Base-by-base conservation (phyloP, 1,139 yeast species). In the Blastobotrys malaysiensis region DNA sequence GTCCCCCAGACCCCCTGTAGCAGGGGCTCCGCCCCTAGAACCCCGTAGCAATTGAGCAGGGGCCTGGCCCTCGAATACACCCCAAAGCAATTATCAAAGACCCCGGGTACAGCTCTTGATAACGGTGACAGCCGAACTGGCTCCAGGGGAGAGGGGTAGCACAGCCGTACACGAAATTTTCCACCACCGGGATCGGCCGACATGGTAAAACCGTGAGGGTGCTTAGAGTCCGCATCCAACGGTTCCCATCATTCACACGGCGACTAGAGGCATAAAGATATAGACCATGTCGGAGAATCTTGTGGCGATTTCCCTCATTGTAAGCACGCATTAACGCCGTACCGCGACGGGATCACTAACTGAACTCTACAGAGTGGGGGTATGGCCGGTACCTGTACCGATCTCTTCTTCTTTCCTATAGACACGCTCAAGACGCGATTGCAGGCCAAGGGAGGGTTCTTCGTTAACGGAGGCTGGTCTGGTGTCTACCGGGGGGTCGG, bases 361-460 rank as follows among this genome's bases (percentile, higher is more conserved):
- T 19, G n/a, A n/a, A n/a, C 59, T 49, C 55, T 57, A 9, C 57
- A 83, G 83, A 83, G 95, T 66, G 99, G 99, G 48, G 99, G 89
- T 16, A 84, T 95, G 61, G 97, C 99, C 1, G 99, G 99, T 11
- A 91, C 97, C 2, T 84, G 95, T 5, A 91, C 97, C 0, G 99
- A 93, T 72, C 75, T 93, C 49, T 90, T 88, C 7, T 93, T 93
- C 71, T 93, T 93, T 75, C 99, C 99, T 9, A 88, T 93, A 48
- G 99, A 95, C 64, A 95, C 99, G 1, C 65, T 93, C 59, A 93
- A 93, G 72, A 93, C 99, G 0, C 75, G 99, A 56, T 74, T 93
- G 16, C 99, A 93, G 69, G 98, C 99, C 36, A 83, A 84, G 66
- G 97, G 97, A 27, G 99, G 99, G 0, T 91, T 93, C 65, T 88